These are phyloP conservation scores for Pseudogymnoascus sp. DNA, from an alignment of 2,329 filamentous ascomycete species.

Conservation along the genomic window DNA sequence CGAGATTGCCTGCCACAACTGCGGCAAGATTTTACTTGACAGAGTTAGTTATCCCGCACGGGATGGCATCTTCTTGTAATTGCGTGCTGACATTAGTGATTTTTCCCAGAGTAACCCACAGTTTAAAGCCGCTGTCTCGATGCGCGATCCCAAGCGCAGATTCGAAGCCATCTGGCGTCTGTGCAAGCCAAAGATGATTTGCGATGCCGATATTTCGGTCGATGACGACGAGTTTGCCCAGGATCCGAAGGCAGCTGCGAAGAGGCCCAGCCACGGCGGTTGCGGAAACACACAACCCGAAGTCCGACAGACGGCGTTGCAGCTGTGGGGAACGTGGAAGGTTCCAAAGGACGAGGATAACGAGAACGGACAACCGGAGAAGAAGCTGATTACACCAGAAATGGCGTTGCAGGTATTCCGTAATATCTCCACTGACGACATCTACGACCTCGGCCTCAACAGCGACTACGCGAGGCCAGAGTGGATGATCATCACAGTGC, in stretches of 20 bases:
- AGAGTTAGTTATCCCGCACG: constrained; percentile 77
- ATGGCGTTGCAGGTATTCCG: constrained; percentile 82
- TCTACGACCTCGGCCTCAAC: constrained; percentile 83
- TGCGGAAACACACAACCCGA: constrained; percentile 88
- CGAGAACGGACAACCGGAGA: constrained; percentile 59
- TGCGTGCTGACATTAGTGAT: constrained; percentile 52
- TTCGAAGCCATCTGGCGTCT: constrained; percentile 90
- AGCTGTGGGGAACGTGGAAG: constrained; percentile 72
- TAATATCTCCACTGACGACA: constrained; percentile 73
- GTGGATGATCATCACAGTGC: constrained; percentile 95
- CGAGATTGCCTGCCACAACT: constrained; percentile 98
- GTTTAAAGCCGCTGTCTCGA: constrained; percentile 72
- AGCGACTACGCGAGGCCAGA: constrained; percentile 92
- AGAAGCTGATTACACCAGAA: constrained; percentile 74
- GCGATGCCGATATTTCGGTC: constrained; percentile 67
- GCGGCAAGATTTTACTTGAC: constrained; percentile 94
- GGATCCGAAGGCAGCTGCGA: constrained; percentile 45
- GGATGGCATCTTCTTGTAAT: constrained; percentile 45
- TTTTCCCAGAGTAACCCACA: constrained; percentile 69
- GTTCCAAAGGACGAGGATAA: constrained; percentile 69
- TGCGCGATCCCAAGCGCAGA: constrained; percentile 87
- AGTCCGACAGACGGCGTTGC: constrained; percentile 80
- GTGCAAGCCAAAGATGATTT: constrained; percentile 81
- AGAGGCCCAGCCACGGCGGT: constrained; percentile 66
- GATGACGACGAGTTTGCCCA: constrained; percentile 63